A percentile compares a stretch with the other conserved stretches of the same genome.
These are phyloP conservation scores for Trametes versicolor DNA, from an alignment of 1,284 basidiomycete genomes.

Conservation along the genomic window DNA sequence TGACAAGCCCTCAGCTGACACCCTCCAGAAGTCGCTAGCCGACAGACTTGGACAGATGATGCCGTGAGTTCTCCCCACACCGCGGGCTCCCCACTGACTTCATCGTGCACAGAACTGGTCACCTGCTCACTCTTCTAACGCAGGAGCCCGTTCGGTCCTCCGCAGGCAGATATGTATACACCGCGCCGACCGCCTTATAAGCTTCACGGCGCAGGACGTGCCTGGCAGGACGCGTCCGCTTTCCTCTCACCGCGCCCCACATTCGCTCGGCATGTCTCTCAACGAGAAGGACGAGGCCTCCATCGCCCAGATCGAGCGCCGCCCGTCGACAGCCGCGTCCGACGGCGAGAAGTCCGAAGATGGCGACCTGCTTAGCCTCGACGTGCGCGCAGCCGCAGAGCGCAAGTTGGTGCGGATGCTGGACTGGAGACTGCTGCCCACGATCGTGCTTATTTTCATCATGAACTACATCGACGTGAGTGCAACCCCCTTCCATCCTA, in stretches of 20 bases:
- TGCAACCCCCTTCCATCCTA: slow-evolving; percentile 18
- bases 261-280: slow-evolving; percentile 22
- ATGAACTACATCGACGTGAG: slow-evolving; percentile 78
- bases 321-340: slow-evolving; percentile 6
- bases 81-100: slow-evolving; percentile 19
- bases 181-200: slow-evolving; percentile 22
- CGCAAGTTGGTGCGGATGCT: slow-evolving; percentile 54
- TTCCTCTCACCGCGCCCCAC: neutral
- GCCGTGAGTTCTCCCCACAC: slow-evolving; percentile 22
- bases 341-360: slow-evolving; percentile 23
- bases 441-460: slow-evolving; percentile 68
- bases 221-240: slow-evolving; percentile 13
- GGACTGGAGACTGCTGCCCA: slow-evolving; percentile 67
- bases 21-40: slow-evolving; percentile 1
- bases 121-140: slow-evolving; percentile 20
- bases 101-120: slow-evolving; percentile 23
- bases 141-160: slow-evolving; percentile 21
- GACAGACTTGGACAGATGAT: slow-evolving; percentile 14
- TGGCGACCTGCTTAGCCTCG: slow-evolving; percentile 40
- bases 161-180: slow-evolving; percentile 30
- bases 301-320: slow-evolving; percentile 34
- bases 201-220: neutral
- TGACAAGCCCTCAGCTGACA: slow-evolving; percentile 19
- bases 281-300: slow-evolving; percentile 29
- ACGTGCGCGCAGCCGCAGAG: slow-evolving; percentile 41